Evolutionary conservation across 164 flowering plant species (phyloP), one percentile per base, ranked within the genome.

Genomic region (Umbilicus rupestris): DNA sequence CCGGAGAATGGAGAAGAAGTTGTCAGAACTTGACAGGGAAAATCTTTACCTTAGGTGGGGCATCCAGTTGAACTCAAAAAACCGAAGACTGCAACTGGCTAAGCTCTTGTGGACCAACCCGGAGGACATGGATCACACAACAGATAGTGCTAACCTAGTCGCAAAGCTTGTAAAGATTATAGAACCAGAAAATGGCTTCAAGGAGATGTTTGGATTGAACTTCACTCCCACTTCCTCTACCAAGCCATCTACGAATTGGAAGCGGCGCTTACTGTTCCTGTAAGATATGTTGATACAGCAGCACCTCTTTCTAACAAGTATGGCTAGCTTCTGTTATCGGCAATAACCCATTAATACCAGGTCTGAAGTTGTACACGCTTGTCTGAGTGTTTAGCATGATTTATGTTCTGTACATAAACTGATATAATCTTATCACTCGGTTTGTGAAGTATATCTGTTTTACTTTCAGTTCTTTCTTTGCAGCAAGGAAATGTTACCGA

Each of bases 121-220:
- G 3, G 65, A 62, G 24, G 65, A 63, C 65, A 63, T 39, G 45
- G 45, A 63, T 24, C 65, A 63, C 20, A 63, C 20, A 63, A 37
- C 65, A 41, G 65, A 63, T 17, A 37, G 46, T n/a, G 28, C 46
- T 35, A 37, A 63, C 9, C 14, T 63, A 11, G 45, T 63, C 16
- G 65, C 65, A 14, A 63, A 63, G 42, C 65, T 63, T 37, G 65
- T 63, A 9, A 41, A 41, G 26, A 35, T 63, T 17, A 35, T 33
- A 29, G 45, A 63, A 35, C 42, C 65, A 63, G 46, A 41, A 39
- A 63, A 39, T 20, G 65, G 42, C 29, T 63, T 24, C 45, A 63
- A 63, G 65, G 65, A 63, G 65, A 63, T 63, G 45, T 63, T 63
- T 41, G 65, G 65, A 30, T 41, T 63, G 10, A 63, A 37, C 45